Percentiles rank a stretch among this genome's conserved stretches.
Conservation (phyloP, 1,284 basidiomycete species). For the Athelia psychrophila region DNA sequence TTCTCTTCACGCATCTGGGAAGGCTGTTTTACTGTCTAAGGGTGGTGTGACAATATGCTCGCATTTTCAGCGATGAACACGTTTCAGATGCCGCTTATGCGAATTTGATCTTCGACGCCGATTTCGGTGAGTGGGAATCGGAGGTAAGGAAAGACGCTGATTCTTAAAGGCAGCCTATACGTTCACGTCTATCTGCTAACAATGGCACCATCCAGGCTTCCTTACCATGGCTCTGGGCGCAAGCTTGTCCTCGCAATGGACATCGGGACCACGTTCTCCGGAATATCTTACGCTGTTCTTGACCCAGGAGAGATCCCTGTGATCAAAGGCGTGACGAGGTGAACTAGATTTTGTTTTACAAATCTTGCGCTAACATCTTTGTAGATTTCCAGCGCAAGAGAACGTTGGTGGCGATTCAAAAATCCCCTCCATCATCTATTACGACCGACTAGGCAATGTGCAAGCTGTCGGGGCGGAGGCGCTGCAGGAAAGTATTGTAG, state of each 20-base stretch:
- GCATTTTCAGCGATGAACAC: too few relatives aligned
- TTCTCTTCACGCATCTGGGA: too few relatives aligned
- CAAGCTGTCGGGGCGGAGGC: slow-evolving; percentile 32
- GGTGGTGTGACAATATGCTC: too few relatives aligned
- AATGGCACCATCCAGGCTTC: slow-evolving; percentile 1
- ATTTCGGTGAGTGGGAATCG: too few relatives aligned
- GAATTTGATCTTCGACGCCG: too few relatives aligned
- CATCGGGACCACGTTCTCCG: slow-evolving; percentile 16
- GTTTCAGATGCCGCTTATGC: too few relatives aligned
- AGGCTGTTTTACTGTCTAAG: too few relatives aligned
- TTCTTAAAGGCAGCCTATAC: too few relatives aligned
- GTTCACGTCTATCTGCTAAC: too few relatives aligned
- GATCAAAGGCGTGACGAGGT: slow-evolving; percentile 13
- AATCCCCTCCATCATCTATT: slow-evolving; percentile 32
- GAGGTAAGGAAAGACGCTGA: too few relatives aligned
- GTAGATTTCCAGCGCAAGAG: slow-evolving; percentile 30
- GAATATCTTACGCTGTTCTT: slow-evolving; percentile 13
- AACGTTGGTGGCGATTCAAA: slow-evolving; percentile 30
- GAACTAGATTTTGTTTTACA: neutral
- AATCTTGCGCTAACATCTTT: neutral
- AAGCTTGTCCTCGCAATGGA: slow-evolving; percentile 15
- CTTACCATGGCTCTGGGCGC: slow-evolving; percentile 5
- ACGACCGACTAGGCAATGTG: slow-evolving; percentile 25
- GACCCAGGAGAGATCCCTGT: slow-evolving; percentile 16
- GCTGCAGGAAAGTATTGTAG: slow-evolving; percentile 19